Evolutionary conservation across 148 eudicot species (phyloP).

Genomic region (Vaccinium myrtillus): DNA sequence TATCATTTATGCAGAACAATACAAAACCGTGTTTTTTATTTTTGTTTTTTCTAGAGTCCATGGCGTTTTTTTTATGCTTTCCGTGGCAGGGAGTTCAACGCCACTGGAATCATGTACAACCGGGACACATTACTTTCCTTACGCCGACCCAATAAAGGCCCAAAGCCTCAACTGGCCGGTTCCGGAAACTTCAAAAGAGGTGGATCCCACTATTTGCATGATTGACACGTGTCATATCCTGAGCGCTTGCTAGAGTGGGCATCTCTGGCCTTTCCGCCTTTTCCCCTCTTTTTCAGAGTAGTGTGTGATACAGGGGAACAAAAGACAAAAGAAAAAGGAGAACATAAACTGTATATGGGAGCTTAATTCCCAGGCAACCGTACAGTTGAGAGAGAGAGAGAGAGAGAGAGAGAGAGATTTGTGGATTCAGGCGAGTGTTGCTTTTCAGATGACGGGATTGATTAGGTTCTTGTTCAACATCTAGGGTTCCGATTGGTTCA

Average conservation of each 20-base stretch:
- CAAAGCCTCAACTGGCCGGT: neutral
- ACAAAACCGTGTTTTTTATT: neutral
- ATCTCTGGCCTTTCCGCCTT: neutral
- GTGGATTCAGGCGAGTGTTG: neutral
- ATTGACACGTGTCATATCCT: neutral
- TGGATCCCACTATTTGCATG: slow-evolving; percentile 7
- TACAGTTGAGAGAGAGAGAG: neutral
- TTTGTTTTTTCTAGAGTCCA: no score
- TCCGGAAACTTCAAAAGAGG: neutral
- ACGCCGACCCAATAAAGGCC: neutral
- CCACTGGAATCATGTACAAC: neutral
- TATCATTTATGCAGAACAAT: neutral
- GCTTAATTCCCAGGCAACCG: neutral
- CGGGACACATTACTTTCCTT: neutral
- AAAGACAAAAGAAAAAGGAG: neutral
- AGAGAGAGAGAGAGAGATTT: slow-evolving; percentile 5
- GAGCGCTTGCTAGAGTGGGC: no score
- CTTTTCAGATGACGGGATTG: neutral
- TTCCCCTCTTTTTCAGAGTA: neutral
- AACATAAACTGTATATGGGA: neutral
- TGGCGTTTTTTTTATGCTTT: slow-evolving; percentile 1
- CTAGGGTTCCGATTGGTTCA: slow-evolving; percentile 3
- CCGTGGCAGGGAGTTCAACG: slow-evolving; percentile 15
- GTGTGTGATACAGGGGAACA: neutral
- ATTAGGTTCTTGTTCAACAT: neutral